Evolutionary conservation across 192 early-diverging fungal genomes (phyloP).

Genomic region (Backusella westeae): DNA sequence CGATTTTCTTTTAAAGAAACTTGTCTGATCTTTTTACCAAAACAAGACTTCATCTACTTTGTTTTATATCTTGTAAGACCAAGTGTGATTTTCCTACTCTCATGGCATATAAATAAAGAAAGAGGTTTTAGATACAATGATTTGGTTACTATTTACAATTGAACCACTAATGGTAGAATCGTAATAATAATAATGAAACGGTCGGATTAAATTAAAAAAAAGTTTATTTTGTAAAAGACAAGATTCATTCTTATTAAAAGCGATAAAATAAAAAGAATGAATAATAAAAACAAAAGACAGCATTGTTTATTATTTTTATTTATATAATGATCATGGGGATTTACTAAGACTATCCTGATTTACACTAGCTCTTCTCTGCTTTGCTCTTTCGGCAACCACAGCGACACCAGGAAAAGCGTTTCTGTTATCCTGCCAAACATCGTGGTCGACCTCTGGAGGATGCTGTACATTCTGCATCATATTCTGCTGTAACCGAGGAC

Average conservation of each 20-base stretch:
- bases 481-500: constrained; percentile 9
- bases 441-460: neutral
- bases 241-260: neutral
- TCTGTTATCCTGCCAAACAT: neutral
- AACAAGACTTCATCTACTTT: neutral
- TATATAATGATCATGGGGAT: neutral
- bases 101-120: neutral
- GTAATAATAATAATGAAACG: neutral
- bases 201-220: neutral
- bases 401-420: constrained; percentile 26
- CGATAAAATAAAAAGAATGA: neutral
- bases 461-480: neutral
- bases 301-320: neutral
- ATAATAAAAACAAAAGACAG: neutral
- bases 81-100: too few species aligned
- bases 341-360: neutral
- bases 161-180: neutral
- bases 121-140: too few species aligned
- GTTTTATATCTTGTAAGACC: neutral
- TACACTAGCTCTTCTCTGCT: neutral
- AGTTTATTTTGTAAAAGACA: neutral
- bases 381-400: constrained; percentile 28
- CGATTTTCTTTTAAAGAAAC: neutral
- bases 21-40: neutral
- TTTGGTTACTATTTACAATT: neutral